Percentiles rank a stretch among this genome's conserved stretches.
These are phyloP conservation scores for Salix suchowensis DNA, from an alignment of 345 rosid species.

Conservation along the genomic window DNA sequence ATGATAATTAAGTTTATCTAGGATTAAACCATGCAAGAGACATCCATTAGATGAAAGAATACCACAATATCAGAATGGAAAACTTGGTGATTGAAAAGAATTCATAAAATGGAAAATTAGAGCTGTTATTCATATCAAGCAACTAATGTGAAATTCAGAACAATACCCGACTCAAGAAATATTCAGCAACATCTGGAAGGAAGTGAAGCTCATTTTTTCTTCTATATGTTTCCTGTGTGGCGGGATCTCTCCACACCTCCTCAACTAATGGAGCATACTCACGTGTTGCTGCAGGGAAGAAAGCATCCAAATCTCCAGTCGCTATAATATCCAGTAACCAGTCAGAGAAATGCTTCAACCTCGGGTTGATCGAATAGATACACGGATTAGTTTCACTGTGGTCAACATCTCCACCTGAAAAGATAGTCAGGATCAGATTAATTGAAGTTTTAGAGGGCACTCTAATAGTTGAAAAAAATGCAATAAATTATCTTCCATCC, in stretches of 20 bases:
- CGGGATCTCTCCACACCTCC: slow-evolving; percentile 97
- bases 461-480: background rate
- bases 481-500: background rate
- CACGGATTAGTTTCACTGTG: slow-evolving; percentile 41
- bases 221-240: slow-evolving; percentile 79
- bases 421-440: background rate
- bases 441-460: background rate
- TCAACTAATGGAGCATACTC: slow-evolving; percentile 98
- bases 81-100: background rate
- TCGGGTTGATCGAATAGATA: slow-evolving; percentile 74
- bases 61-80: background rate
- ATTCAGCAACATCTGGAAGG: slow-evolving; percentile 92
- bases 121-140: background rate
- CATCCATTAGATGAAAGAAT: background rate
- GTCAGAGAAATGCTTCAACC: slow-evolving; percentile 96
- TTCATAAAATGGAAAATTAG: background rate
- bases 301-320: slow-evolving; percentile 93
- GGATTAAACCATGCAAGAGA: background rate
- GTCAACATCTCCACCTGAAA: slow-evolving; percentile 50
- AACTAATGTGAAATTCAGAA: background rate
- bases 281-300: slow-evolving; percentile 99
- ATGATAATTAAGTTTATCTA: background rate
- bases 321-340: slow-evolving; percentile 98
- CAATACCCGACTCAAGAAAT: slow-evolving; percentile 86
- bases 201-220: slow-evolving; percentile 93